Evolutionary conservation across 805 yeast genomes (phyloP).

Genomic region (Myxozyma vanderwaltii): DNA sequence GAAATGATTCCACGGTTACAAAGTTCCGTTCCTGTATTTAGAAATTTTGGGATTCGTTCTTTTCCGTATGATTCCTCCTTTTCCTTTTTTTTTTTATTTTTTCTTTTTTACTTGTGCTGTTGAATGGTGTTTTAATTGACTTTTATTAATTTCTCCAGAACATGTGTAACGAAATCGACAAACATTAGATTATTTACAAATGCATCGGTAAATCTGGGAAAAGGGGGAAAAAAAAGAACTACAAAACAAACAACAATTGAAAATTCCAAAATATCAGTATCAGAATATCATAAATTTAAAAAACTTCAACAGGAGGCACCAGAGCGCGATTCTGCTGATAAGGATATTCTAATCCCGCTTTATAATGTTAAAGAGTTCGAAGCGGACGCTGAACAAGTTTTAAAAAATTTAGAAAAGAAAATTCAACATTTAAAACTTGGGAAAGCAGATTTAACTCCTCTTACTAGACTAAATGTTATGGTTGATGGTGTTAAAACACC

Average conservation of each 20-base stretch:
- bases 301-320: neutral
- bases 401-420: slow-evolving; percentile 57
- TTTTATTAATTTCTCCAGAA: no score
- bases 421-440: slow-evolving; percentile 70
- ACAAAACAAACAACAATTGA: no score
- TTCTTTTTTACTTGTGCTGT: no score
- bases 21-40: no score
- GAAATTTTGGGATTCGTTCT: neutral
- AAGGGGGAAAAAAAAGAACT: no score
- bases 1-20: neutral
- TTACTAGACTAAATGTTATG: slow-evolving; percentile 56
- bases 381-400: slow-evolving; percentile 49
- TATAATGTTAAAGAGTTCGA: slow-evolving; percentile 46
- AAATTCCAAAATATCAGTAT: no score
- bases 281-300: neutral
- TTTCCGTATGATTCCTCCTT: no score
- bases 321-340: neutral
- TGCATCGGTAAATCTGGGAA: no score
- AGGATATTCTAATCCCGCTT: slow-evolving; percentile 22
- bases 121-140: no score
- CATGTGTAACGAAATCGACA: no score
- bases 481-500: slow-evolving; percentile 42
- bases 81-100: no score
- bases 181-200: no score
- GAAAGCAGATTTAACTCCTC: slow-evolving; percentile 63